phyloP scores from a whole-genome alignment of 257 asterid species.

The Striga asiatica region DNA sequence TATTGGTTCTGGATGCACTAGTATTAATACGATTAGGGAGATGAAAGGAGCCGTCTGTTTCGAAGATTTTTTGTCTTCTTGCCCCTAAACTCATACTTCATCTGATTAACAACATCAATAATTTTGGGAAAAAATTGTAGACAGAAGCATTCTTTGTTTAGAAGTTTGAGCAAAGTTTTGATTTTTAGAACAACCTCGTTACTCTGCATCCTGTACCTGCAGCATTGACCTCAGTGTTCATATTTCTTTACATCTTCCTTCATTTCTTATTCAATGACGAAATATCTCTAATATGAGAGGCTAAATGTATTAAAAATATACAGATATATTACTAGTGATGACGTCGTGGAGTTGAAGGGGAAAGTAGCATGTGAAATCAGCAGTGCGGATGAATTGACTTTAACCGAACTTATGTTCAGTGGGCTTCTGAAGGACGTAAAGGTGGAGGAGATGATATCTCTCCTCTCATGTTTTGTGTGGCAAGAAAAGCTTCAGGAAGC shows the following conservation, averaged over 20 bases:
- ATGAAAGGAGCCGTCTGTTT: too few species aligned
- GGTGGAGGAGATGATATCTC: slow-evolving; percentile 90
- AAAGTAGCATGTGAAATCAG: slow-evolving; percentile 94
- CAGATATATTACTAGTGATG: slow-evolving; percentile 76
- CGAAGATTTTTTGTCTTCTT: too few species aligned
- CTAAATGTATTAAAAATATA: slow-evolving; percentile 12
- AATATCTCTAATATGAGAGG: not conserved
- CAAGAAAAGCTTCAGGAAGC: slow-evolving; percentile 92
- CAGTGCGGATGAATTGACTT: slow-evolving; percentile 91
- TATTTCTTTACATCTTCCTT: slow-evolving; percentile 3
- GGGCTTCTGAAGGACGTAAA: slow-evolving; percentile 71
- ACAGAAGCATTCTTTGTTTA: too few species aligned
- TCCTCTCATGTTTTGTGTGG: slow-evolving; percentile 94
- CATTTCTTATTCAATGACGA: slow-evolving; percentile 5
- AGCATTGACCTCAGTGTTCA: not conserved
- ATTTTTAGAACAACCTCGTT: too few species aligned
- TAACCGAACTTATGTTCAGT: slow-evolving; percentile 84
- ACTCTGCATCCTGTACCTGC: not conserved
- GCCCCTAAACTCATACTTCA: too few species aligned
- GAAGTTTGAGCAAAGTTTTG: too few species aligned
- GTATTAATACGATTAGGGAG: too few species aligned
- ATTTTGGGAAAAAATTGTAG: too few species aligned
- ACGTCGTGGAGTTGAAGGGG: slow-evolving; percentile 84
- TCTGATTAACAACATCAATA: too few species aligned
- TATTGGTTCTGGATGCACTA: too few species aligned